Conservation (phyloP, 1,284 basidiomycete genomes). For the Coriolopsis trogii region DNA sequence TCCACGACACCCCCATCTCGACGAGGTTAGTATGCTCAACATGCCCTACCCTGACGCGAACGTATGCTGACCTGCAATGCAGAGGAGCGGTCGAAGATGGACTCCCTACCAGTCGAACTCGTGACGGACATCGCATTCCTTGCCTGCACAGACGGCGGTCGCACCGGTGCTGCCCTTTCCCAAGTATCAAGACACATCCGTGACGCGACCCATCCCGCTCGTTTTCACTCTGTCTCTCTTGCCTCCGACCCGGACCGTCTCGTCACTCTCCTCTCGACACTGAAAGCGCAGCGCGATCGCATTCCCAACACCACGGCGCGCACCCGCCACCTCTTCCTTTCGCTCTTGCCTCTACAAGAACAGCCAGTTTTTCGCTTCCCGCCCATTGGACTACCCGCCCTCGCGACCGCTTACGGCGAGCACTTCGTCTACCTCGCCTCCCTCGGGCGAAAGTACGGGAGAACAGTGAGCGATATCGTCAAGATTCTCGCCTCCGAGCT, state of each 20-base stretch:
- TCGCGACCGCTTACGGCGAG: background rate
- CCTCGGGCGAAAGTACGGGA: background rate
- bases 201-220: background rate
- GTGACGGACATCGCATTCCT: background rate
- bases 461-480: background rate
- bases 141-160: constrained; percentile 5
- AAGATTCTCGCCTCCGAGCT: constrained; percentile 2
- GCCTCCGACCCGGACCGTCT: background rate
- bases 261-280: background rate
- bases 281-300: background rate
- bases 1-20: too few species aligned
- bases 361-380: background rate
- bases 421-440: background rate
- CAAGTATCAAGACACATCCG: constrained; percentile 4
- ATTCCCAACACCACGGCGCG: background rate
- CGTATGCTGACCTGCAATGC: background rate
- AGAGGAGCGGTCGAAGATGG: background rate
- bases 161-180: constrained; percentile 4
- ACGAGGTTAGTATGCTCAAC: too few species aligned
- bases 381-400: background rate
- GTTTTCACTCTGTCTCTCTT: background rate
- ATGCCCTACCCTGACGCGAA: background rate
- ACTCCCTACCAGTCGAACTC: constrained; percentile 5
- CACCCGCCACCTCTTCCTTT: constrained; percentile 13
- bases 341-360: background rate